phyloP scores from a whole-genome alignment of 1,139 yeast species.

The Candida buenavistaensis region DNA sequence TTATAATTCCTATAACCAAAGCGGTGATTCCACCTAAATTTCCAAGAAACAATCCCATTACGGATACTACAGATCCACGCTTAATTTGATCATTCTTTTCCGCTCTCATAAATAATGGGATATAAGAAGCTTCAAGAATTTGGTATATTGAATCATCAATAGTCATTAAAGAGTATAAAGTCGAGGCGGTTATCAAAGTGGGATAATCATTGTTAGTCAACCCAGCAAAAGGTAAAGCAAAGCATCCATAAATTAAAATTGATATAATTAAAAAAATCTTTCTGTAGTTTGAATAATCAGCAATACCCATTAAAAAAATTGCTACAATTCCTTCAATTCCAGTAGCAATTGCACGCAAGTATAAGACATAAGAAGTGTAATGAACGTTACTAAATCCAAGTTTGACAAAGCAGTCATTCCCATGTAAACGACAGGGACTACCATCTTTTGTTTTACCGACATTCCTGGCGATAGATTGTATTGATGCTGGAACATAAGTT shows the following conservation, averaged over 20 bases:
- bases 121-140: constrained; percentile 44
- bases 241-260: constrained; percentile 32
- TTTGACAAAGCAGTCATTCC: constrained; percentile 40
- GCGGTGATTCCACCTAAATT: constrained; percentile 45
- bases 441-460: constrained; percentile 32
- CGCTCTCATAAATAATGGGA: constrained; percentile 45
- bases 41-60: constrained; percentile 37
- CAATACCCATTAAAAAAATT: constrained; percentile 41
- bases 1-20: constrained; percentile 38
- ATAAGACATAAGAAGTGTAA: constrained; percentile 38
- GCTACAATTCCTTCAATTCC: constrained; percentile 41
- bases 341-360: constrained; percentile 39
- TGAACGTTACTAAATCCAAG: constrained; percentile 40
- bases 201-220: constrained; percentile 24
- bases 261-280: constrained; percentile 33
- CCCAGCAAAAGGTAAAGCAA: constrained; percentile 42
- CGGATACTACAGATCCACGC: constrained; percentile 40
- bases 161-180: constrained; percentile 32
- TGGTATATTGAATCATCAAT: constrained; percentile 36
- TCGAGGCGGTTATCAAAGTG: constrained; percentile 21
- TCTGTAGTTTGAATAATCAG: constrained; percentile 43
- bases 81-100: constrained; percentile 24
- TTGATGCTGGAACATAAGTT: constrained; percentile 43
- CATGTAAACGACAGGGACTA: constrained; percentile 24
- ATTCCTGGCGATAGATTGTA: constrained; percentile 39